A percentile compares a stretch with the other conserved stretches of the same genome.
These are phyloP conservation scores for Otatea glauca DNA, from an alignment of 176 grass and related monocot species.

Conservation along the genomic window DNA sequence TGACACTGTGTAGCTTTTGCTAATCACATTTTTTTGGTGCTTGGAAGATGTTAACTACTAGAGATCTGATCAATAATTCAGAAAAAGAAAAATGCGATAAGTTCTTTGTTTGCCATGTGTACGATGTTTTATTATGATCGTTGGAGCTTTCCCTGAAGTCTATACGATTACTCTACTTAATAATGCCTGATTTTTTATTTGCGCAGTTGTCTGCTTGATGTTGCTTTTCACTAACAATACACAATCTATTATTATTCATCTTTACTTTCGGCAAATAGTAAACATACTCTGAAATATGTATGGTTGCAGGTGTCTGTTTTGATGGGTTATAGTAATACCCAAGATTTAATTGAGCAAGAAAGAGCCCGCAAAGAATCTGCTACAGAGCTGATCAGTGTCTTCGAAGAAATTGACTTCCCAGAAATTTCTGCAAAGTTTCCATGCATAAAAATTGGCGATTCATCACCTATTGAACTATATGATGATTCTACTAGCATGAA, in stretches of 20 bases:
- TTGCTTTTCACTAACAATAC: slow-evolving; percentile 3
- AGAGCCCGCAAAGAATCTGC: slow-evolving; percentile 49
- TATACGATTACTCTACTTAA: not conserved
- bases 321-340: slow-evolving; percentile 67
- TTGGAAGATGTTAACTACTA: slow-evolving; percentile 22
- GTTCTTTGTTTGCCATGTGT: slow-evolving; percentile 1
- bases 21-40: not conserved
- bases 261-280: slow-evolving; percentile 33
- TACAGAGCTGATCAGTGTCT: slow-evolving; percentile 45
- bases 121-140: not conserved
- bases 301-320: slow-evolving; percentile 65
- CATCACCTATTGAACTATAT: slow-evolving; percentile 74
- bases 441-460: slow-evolving; percentile 80
- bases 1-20: not conserved
- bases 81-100: not conserved
- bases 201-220: slow-evolving; percentile 27
- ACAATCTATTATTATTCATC: slow-evolving; percentile 27
- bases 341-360: slow-evolving; percentile 71
- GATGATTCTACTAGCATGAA: slow-evolving; percentile 56
- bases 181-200: slow-evolving; percentile 24
- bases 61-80: not conserved
- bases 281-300: slow-evolving; percentile 44
- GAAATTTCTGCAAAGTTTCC: slow-evolving; percentile 67
- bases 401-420: slow-evolving; percentile 74
- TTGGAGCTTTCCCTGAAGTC: slow-evolving; percentile 13